Evolutionary conservation across 2,329 filamentous ascomycete species (phyloP), one percentile per base, ranked within the genome.

Genomic region (Parasarocladium wereldwijsianum): DNA sequence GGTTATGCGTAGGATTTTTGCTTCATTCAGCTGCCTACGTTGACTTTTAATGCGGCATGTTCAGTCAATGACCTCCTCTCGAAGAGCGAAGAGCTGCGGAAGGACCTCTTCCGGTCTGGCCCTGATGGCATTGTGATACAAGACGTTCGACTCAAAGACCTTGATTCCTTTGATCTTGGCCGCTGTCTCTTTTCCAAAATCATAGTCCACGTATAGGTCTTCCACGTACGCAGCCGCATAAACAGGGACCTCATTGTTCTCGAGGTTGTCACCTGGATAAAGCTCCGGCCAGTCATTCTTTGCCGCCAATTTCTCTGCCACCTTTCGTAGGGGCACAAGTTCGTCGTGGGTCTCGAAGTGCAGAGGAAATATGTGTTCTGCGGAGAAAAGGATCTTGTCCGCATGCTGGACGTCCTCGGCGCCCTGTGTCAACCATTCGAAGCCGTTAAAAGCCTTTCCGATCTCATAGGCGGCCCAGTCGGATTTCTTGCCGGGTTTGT

Each of bases 181-280:
- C 8, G 82, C 83, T 11, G 84, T 92, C 41, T 79, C 71, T 42
- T 70, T 65, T 7, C 81, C 78, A 32, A 85, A 57, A 6, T 71
- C 70, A 40, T 70, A 80, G 45, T 92, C 80, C 17, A 96, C 86
- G 44, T 92, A 94, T 81, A 94, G 90, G 47, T 93, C 85, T 38
- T 93, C 78, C 4, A 83, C 51, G 42, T 80, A 96, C 3, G 73
- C 78, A 1, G 81, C 83, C 2, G 85, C 79, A 45, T 90, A 94
- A 0, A 93, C 73, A 0, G 87, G 86, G 0, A 94, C 82, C 34
- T 75, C 63, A 43, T 94, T 94, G 42, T 64, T 68, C 12, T 64
- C 66, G 27, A 94, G 60, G 50, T 81, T 76, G 31, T 70, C 66
- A 37, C 71, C 60, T 44, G 93, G 71, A 49, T 93, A 94, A 4